Evolutionary conservation across 2,329 filamentous ascomycete genomes (phyloP).

Genomic region (Colletotrichum sp.): DNA sequence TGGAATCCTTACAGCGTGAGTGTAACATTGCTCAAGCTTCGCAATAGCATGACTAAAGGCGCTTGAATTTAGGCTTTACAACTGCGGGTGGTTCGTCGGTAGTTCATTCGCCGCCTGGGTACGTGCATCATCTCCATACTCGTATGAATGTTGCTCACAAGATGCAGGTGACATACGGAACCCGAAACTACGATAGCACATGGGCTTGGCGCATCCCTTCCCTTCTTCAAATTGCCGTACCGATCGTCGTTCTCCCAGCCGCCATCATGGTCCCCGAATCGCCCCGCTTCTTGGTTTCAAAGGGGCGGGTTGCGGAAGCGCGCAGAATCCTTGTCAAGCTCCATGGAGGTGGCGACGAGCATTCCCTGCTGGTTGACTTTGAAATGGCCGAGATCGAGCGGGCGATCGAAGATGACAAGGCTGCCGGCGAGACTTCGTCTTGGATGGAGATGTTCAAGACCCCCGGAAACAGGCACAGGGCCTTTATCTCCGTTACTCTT

Average conservation of each 20-base stretch:
- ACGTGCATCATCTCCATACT: rapidly evolving
- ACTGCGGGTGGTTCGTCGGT: background rate
- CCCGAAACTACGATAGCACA: background rate
- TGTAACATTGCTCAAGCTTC: slow-evolving; percentile 16
- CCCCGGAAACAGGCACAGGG: slow-evolving; percentile 6
- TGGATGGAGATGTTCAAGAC: slow-evolving; percentile 48
- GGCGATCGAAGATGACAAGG: slow-evolving; percentile 2
- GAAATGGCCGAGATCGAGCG: background rate
- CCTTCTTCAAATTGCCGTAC: background rate
- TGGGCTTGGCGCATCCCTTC: background rate
- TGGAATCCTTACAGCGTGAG: slow-evolving; percentile 24
- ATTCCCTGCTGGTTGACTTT: slow-evolving; percentile 39
- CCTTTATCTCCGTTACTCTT: slow-evolving; percentile 30
- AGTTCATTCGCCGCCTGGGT: background rate
- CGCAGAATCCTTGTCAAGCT: slow-evolving; percentile 40
- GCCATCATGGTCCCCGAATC: slow-evolving; percentile 26
- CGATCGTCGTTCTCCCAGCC: slow-evolving; percentile 2
- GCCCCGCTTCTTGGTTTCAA: slow-evolving; percentile 16
- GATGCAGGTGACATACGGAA: background rate
- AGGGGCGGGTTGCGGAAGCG: slow-evolving; percentile 26
- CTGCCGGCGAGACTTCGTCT: slow-evolving; percentile 2
- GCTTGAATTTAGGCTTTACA: background rate
- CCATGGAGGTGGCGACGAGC: slow-evolving; percentile 43
- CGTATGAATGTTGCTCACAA: background rate
- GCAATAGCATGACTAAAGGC: background rate